Evolutionary conservation across 345 rosid genomes (phyloP), one percentile per base, ranked within the genome.

Genomic region (Excoecaria agallocha): DNA sequence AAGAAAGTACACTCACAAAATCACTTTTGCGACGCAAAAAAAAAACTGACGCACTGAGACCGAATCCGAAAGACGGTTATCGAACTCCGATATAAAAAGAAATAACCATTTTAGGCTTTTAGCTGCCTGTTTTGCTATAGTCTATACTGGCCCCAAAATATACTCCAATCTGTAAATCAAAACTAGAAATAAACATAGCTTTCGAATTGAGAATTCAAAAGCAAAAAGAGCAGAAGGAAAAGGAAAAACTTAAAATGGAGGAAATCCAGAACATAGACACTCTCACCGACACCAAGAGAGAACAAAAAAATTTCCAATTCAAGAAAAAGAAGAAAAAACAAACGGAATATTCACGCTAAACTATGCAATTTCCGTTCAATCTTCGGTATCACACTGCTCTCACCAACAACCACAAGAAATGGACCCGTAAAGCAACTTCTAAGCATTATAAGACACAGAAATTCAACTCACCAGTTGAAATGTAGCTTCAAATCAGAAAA

Each of bases 391-490:
- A 64, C 58, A 25, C 37, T 0, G 43, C 63, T 46, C 52, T 48
- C 69, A 25, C 72, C 59, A 51, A 11, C 79, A 60, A 17, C 16
- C n/a, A n/a, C 25, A 41, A 56, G 41, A 59, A 72, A 61, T 11
- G 48, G 12, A 49, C 38, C 38, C 25, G 15, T 56, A 60, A 20
- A 59, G 37, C 38, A 60, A 20, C 52, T 61, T 59, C 16, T 17
- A 43, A n/a, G 48, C 37, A 51, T 8, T 12, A 12, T 1, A 12
- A 50, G 20, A 30, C 8, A 24, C 20, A 51, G 17, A 15, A 35
- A 74, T 73, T 56, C 64, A n/a, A 66, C 87, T 79, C 79, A 86
- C 87, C 86, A 60, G 75, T 24, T 77, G 54, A 78, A 87, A 86
- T 82, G 87, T 76, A 76, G 82, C 72, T 78, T 66, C 64, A 43